Evolutionary conservation across 2,329 filamentous ascomycete genomes (phyloP).

Genomic region (Fusarium sp.): DNA sequence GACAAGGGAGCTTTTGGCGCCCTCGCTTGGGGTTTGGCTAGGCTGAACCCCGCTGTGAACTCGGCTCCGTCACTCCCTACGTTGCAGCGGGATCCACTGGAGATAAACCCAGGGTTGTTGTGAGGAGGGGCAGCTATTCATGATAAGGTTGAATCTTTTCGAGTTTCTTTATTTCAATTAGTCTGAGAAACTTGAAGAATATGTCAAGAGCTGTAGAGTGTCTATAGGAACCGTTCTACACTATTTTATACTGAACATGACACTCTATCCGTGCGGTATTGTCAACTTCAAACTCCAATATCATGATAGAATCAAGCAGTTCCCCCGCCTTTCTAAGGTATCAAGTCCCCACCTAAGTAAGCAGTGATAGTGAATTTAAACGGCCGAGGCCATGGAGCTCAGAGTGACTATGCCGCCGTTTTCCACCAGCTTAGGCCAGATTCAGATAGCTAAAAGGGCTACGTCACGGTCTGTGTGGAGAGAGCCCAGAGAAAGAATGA

Average conservation of each 20-base stretch:
- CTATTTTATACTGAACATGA: not conserved
- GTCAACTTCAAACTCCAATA: conserved; percentile 1
- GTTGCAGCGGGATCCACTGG: conserved; percentile 20
- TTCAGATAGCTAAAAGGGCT: conserved; percentile 17
- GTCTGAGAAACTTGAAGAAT: too few species aligned
- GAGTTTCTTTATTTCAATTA: not conserved
- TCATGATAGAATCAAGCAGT: not conserved
- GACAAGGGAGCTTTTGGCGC: conserved; percentile 29
- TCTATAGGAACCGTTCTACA: not conserved
- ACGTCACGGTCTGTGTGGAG: conserved; percentile 11
- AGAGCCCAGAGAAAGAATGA: not conserved
- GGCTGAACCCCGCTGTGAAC: conserved; percentile 31
- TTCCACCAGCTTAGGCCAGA: conserved; percentile 26
- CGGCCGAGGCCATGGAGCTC: conserved; percentile 14
- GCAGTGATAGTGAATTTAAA: conserved; percentile 24
- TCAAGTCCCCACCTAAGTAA: conserved; percentile 22
- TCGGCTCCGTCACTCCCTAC: conserved; percentile 28
- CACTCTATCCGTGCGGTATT: not conserved
- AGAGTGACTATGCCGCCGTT: conserved; percentile 25
- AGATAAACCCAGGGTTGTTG: conserved; percentile 7
- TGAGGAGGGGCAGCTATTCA: conserved; percentile 23
- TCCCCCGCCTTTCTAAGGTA: conserved; percentile 14
- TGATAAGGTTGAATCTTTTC: conserved; percentile 11
- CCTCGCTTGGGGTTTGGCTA: conserved; percentile 29
- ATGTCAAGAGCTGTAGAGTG: not conserved